Percentiles rank a stretch among this genome's conserved stretches.
These are phyloP conservation scores for Ogataea paraovalis DNA, from an alignment of 805 yeast genomes.

Conservation along the genomic window DNA sequence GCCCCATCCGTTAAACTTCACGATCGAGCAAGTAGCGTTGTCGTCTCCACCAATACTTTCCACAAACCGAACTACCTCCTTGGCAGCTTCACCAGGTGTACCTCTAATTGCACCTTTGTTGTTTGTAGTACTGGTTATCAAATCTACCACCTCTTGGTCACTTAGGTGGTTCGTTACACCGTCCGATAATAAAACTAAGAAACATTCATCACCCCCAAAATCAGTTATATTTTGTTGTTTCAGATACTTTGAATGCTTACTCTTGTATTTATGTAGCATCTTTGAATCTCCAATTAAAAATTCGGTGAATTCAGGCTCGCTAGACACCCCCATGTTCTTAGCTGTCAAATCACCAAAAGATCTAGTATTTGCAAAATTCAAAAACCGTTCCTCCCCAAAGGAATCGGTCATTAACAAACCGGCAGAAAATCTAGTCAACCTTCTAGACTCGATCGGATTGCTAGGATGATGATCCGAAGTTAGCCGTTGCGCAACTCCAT, in stretches of 20 bases:
- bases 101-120: conserved; percentile 65
- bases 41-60: conserved; percentile 90
- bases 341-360: conserved; percentile 86
- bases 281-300: conserved; percentile 60
- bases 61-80: conserved; percentile 77
- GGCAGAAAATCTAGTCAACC: conserved; percentile 63
- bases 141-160: conserved; percentile 90
- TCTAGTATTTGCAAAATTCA: conserved; percentile 83
- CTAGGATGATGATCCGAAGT: conserved; percentile 86
- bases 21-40: conserved; percentile 87
- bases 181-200: conserved; percentile 77
- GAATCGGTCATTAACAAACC: conserved; percentile 77
- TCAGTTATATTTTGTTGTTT: conserved; percentile 24
- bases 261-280: conserved; percentile 33
- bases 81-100: conserved; percentile 81
- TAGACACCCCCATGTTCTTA: conserved; percentile 78
- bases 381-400: conserved; percentile 84
- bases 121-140: conserved; percentile 65
- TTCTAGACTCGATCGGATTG: conserved; percentile 67
- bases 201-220: conserved; percentile 84
- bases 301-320: conserved; percentile 86
- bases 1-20: conserved; percentile 89
- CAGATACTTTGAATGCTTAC: conserved; percentile 18
- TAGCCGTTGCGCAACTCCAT: conserved; percentile 75
- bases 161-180: conserved; percentile 78